These are phyloP conservation scores for Sarocladium kiliense DNA, from an alignment of 2,329 filamentous ascomycete species.

Conservation along the genomic window DNA sequence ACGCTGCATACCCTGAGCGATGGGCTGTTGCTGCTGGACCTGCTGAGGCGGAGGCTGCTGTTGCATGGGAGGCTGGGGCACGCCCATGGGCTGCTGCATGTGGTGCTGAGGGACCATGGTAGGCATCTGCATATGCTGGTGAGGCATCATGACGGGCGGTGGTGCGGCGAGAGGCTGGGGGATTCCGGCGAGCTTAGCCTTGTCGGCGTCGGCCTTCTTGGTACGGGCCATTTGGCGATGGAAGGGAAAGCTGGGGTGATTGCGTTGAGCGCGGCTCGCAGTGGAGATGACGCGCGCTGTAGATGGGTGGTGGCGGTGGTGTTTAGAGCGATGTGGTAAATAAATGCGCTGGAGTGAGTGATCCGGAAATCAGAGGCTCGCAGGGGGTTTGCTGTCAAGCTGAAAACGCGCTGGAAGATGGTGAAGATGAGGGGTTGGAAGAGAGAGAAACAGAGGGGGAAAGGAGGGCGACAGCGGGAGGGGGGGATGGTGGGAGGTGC, in stretches of 20 bases:
- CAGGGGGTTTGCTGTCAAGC: neutral
- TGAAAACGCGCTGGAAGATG: neutral
- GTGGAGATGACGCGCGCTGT: conserved; percentile 7
- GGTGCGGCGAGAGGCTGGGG: conserved; percentile 22
- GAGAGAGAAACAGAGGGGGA: neutral
- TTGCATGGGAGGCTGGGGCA: conserved; percentile 7
- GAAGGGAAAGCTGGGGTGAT: neutral
- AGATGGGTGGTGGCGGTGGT: neutral
- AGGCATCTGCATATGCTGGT: conserved; percentile 20
- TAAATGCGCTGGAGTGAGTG: conserved; percentile 3
- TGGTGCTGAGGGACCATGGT: conserved; percentile 31
- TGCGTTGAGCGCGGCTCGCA: neutral
- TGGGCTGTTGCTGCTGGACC: conserved; percentile 10
- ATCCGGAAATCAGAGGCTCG: neutral
- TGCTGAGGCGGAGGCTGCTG: conserved; percentile 14
- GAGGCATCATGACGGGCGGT: conserved; percentile 33
- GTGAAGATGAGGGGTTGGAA: neutral
- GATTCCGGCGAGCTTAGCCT: conserved; percentile 23
- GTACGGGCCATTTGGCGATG: conserved; percentile 36
- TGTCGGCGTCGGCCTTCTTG: conserved; percentile 36
- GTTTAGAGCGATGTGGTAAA: neutral
- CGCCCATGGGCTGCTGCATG: conserved; percentile 26
- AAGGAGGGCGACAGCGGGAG: conserved; percentile 9
- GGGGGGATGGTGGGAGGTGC: conserved; percentile 10
- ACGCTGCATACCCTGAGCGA: conserved; percentile 15